phyloP scores from a whole-genome alignment of 2,329 filamentous ascomycete species.

The Atkinsonella hypoxylon region DNA sequence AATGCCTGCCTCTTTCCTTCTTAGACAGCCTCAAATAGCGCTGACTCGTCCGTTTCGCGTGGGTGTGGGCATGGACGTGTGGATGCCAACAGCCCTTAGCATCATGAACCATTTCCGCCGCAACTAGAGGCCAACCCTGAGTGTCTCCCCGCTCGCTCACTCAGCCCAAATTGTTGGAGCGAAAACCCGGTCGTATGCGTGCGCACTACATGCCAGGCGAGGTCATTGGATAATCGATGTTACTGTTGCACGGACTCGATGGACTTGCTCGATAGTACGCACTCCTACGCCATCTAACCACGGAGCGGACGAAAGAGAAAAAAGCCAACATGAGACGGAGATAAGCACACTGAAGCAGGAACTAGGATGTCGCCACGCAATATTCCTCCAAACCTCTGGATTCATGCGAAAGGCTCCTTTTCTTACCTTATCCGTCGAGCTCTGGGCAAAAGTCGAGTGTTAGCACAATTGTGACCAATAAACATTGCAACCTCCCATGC shows the following conservation, averaged over 20 bases:
- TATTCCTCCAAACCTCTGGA: background rate
- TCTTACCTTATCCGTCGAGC: conserved; percentile 1
- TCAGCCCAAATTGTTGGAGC: background rate
- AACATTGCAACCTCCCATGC: conserved; percentile 2
- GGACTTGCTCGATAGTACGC: background rate
- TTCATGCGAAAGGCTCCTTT: background rate
- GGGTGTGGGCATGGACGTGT: background rate
- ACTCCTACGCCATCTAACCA: background rate
- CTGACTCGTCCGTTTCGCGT: background rate
- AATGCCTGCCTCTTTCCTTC: background rate
- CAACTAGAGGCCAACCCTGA: background rate
- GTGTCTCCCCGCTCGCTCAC: no score
- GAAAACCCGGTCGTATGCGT: background rate
- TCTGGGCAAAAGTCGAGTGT: background rate
- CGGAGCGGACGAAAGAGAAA: background rate
- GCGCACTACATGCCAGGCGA: background rate
- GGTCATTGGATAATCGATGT: background rate
- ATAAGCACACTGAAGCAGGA: background rate
- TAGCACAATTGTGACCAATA: background rate
- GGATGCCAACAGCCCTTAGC: background rate
- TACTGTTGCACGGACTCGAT: background rate
- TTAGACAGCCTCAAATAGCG: background rate
- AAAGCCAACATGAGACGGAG: background rate
- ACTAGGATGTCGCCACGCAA: conserved; percentile 3
- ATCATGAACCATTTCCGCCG: background rate